phyloP scores from a whole-genome alignment of 257 asterid species.

The Henckelia pumila region DNA sequence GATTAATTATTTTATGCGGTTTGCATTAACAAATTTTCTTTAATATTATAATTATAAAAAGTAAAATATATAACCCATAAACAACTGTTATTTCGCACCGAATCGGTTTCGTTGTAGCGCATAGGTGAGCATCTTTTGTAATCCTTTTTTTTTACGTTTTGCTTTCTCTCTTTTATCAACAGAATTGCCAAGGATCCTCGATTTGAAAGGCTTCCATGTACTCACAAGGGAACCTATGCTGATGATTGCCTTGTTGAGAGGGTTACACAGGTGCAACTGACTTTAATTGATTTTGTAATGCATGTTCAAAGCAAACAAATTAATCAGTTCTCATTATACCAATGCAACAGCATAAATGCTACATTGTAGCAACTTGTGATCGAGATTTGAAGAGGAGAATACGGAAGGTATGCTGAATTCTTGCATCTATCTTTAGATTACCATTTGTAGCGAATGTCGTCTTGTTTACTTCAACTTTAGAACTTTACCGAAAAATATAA shows the following conservation, averaged over 20 bases:
- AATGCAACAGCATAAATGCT: slow-evolving; percentile 81
- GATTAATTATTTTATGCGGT: not conserved
- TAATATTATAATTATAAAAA: not conserved
- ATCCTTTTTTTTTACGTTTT: not conserved
- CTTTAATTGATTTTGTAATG: slow-evolving; percentile 14
- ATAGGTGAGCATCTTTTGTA: not conserved
- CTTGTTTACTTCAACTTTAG: not conserved
- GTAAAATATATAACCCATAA: not conserved
- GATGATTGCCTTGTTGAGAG: slow-evolving; percentile 95
- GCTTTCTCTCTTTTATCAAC: slow-evolving; percentile 9
- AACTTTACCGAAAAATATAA: slow-evolving; percentile 9
- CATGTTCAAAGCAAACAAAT: not conserved
- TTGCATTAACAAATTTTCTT: not conserved
- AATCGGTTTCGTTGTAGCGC: not conserved
- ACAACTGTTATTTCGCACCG: not conserved
- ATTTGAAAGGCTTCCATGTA: slow-evolving; percentile 94
- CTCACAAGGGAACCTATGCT: slow-evolving; percentile 96
- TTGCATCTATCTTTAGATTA: too few relatives aligned
- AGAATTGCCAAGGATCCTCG: slow-evolving; percentile 99
- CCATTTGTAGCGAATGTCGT: not conserved
- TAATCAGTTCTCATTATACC: slow-evolving; percentile 20
- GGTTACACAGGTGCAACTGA: slow-evolving; percentile 71
- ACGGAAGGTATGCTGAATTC: slow-evolving; percentile 53
- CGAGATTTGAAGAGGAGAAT: slow-evolving; percentile 94
- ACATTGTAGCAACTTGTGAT: slow-evolving; percentile 96